Percentiles rank a stretch among this genome's conserved stretches.
Conservation (phyloP, 495 filamentous ascomycete species). For the Talaromyces ruber region DNA sequence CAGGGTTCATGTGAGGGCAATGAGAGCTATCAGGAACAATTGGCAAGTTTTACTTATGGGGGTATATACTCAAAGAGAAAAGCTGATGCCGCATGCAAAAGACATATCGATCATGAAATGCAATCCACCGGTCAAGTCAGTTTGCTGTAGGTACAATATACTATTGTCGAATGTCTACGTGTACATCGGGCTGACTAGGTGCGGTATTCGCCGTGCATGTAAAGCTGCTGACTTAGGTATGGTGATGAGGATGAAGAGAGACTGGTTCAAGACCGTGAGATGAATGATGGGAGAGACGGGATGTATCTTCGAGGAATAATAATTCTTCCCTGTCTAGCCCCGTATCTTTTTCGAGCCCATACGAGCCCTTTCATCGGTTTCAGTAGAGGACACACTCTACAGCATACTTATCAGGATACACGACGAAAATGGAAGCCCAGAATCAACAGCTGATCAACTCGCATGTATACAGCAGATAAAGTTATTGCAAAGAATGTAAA, state of each 20-base stretch:
- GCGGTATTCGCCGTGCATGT: neutral
- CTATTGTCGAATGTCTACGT: neutral
- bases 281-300: neutral
- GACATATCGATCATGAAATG: neutral
- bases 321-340: neutral
- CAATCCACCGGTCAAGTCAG: neutral
- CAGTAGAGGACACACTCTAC: neutral
- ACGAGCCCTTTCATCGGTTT: neutral
- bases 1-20: too few relatives aligned
- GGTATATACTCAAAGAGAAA: too few relatives aligned
- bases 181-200: neutral
- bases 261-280: neutral
- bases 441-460: neutral
- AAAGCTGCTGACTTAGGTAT: neutral
- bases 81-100: too few relatives aligned
- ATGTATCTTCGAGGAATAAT: neutral
- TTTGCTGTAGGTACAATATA: neutral
- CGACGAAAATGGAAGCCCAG: neutral
- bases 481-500: neutral
- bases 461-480: neutral
- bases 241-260: neutral
- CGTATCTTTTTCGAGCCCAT: neutral
- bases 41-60: too few relatives aligned
- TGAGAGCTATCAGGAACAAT: too few relatives aligned
- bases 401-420: neutral